These are phyloP conservation scores for Auricularia cornea DNA, from an alignment of 768 basidiomycete species.

Conservation along the genomic window DNA sequence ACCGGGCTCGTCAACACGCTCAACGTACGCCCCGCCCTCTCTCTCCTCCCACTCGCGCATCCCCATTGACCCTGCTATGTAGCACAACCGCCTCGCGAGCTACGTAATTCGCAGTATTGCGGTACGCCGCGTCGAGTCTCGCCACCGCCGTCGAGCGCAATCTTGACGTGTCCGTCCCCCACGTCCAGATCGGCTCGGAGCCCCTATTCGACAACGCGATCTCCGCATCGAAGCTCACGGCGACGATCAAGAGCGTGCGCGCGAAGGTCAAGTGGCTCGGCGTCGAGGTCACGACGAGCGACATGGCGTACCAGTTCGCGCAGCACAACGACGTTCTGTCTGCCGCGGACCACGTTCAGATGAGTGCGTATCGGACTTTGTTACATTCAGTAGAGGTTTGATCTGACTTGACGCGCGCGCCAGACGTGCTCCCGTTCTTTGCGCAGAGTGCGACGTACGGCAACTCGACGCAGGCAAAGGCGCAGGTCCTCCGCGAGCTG, in stretches of 20 bases:
- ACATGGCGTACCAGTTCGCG: conserved; percentile 44
- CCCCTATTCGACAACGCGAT: conserved; percentile 56
- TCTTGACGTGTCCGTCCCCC: conserved; percentile 31
- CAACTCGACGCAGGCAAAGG: conserved; percentile 44
- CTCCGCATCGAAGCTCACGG: conserved; percentile 37
- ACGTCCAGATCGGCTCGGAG: conserved; percentile 57
- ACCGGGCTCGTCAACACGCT: conserved; percentile 43
- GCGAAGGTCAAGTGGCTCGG: conserved; percentile 38
- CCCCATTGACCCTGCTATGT: not conserved
- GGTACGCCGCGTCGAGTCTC: not conserved
- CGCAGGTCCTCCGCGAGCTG: conserved; percentile 48
- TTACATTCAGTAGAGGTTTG: not conserved
- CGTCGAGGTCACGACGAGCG: conserved; percentile 65
- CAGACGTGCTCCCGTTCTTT: conserved; percentile 54
- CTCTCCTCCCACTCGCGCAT: conserved; percentile 39
- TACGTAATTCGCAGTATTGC: not conserved
- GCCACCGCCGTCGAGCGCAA: not conserved
- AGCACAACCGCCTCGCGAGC: not conserved
- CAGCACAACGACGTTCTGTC: conserved; percentile 15
- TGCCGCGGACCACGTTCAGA: not conserved
- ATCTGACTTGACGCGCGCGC: not conserved
- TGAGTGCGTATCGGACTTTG: not conserved
- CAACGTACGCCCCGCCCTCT: conserved; percentile 52
- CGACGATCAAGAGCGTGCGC: conserved; percentile 44
- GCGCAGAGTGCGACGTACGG: conserved; percentile 46